Evolutionary conservation across 768 basidiomycete species (phyloP).

Genomic region (Suillus subalutaceus): DNA sequence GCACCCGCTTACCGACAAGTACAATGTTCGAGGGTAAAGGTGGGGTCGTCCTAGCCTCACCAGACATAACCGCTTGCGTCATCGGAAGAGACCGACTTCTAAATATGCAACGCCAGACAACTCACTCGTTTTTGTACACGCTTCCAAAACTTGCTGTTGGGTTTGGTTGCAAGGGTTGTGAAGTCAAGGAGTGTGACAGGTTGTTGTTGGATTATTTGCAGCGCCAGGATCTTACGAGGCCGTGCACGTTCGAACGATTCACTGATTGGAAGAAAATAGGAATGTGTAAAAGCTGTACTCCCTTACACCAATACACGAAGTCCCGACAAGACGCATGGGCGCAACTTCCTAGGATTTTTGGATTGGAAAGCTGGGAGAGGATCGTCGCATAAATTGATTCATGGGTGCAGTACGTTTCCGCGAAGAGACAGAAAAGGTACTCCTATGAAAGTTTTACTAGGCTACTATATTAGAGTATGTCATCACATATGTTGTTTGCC

Average conservation of each 20-base stretch:
- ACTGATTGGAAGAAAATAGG: neutral
- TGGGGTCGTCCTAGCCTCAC: neutral
- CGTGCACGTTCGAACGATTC: neutral
- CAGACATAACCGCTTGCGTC: neutral
- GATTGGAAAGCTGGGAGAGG: slow-evolving; percentile 2
- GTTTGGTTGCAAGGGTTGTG: neutral
- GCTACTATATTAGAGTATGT: neutral
- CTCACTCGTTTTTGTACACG: neutral
- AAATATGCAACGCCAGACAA: neutral
- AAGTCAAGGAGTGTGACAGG: no score
- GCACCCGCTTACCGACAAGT: slow-evolving; percentile 1
- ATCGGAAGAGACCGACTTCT: neutral
- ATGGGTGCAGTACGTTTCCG: neutral
- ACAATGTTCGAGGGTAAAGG: neutral
- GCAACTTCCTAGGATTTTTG: neutral
- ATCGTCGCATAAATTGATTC: neutral
- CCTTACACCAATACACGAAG: neutral
- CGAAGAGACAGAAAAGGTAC: neutral
- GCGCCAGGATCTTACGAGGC: neutral
- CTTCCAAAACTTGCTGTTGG: neutral
- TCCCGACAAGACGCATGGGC: neutral
- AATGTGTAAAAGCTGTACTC: neutral
- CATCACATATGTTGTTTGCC: neutral
- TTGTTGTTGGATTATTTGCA: neutral
- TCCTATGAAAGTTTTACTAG: neutral